Evolutionary conservation across 2,329 filamentous ascomycete species (phyloP).

Genomic region (Colletotrichum shisoi): DNA sequence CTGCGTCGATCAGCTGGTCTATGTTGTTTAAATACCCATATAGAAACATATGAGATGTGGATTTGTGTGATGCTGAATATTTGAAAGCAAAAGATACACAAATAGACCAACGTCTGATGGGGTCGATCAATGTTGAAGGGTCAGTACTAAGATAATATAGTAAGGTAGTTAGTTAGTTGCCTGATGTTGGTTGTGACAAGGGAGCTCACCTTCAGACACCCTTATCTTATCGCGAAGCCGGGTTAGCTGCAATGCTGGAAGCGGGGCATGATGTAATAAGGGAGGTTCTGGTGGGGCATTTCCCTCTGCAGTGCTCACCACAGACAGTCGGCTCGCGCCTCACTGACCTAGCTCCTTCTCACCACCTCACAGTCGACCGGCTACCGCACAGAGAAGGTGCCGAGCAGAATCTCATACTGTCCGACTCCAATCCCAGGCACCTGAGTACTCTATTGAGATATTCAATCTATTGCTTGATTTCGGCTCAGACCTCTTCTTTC

Average conservation of each 20-base stretch:
- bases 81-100: background rate
- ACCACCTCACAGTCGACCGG: slow-evolving; percentile 1
- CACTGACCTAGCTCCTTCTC: slow-evolving; percentile 14
- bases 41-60: background rate
- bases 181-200: background rate
- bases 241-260: slow-evolving; percentile 26
- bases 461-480: no score
- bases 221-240: slow-evolving; percentile 31
- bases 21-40: slow-evolving; percentile 11
- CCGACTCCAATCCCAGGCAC: background rate
- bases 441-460: background rate
- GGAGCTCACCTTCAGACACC: background rate
- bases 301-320: slow-evolving; percentile 26
- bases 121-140: background rate
- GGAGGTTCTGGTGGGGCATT: slow-evolving; percentile 30
- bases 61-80: background rate
- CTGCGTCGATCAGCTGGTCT: background rate
- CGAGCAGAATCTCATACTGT: background rate
- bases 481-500: no score
- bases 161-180: background rate
- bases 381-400: background rate
- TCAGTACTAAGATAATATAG: no score
- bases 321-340: slow-evolving; percentile 13
- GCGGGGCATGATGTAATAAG: slow-evolving; percentile 39
- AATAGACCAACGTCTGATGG: background rate